Evolutionary conservation across 108 stramenopile genomes (phyloP).

Genomic region (Conticribra weissflogii): DNA sequence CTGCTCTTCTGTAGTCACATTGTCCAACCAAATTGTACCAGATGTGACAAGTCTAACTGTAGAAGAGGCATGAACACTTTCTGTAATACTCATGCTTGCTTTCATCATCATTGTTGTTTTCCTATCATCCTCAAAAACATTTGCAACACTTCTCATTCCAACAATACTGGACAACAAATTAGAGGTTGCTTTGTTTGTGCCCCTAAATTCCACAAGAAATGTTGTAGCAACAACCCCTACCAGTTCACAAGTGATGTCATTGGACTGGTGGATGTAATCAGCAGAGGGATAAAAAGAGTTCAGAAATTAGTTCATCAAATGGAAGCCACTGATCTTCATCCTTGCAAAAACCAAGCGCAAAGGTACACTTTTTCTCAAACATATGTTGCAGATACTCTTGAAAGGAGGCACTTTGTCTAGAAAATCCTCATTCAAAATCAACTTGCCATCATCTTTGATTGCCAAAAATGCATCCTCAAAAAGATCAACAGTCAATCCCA

Average conservation of each 20-base stretch:
- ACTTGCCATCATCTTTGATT: not conserved
- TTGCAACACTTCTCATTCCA: no score
- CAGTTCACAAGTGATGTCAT: not conserved
- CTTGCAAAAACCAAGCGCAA: no score
- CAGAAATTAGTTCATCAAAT: not conserved
- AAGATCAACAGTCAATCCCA: no score
- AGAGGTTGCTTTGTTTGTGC: not conserved
- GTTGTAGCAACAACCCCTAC: not conserved
- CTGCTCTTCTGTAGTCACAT: not conserved
- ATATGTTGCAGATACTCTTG: not conserved
- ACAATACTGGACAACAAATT: not conserved
- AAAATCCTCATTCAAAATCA: conserved; percentile 16
- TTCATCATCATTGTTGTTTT: not conserved
- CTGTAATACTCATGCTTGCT: not conserved
- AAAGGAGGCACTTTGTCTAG: conserved; percentile 2
- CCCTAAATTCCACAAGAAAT: not conserved
- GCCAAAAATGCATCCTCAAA: conserved; percentile 2
- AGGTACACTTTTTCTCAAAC: conserved; percentile 2
- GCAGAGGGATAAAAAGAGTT: not conserved
- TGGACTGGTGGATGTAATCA: not conserved
- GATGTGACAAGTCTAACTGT: no score
- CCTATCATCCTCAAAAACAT: not conserved
- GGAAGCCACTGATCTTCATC: conserved; percentile 1
- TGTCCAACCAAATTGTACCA: conserved; percentile 1
- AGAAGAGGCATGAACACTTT: not conserved